Percentiles rank a stretch among this genome's conserved stretches.
Evolutionary conservation across 768 basidiomycete species (phyloP).

Genomic region (Tricholoma sp.): DNA sequence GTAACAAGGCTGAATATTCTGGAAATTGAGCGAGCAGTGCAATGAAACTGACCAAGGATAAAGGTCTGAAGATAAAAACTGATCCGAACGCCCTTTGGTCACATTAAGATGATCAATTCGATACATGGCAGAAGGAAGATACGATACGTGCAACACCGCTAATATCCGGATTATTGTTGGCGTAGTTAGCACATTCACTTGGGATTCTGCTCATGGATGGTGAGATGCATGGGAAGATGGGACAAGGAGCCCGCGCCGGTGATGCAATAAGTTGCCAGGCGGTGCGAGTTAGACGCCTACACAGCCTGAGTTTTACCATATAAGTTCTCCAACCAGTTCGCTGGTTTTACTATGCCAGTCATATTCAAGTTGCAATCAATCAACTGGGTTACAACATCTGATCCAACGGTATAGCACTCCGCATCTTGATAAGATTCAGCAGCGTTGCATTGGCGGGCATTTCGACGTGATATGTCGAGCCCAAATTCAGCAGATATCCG

Average conservation of each 20-base stretch:
- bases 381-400: constrained; percentile 26
- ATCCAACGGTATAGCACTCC: constrained; percentile 50
- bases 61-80: constrained; percentile 26
- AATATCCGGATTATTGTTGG: constrained; percentile 28
- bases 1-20: not conserved
- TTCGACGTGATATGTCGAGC: constrained; percentile 45
- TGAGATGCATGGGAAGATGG: not conserved
- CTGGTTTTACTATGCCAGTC: not conserved
- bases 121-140: not conserved
- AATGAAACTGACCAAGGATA: constrained; percentile 17
- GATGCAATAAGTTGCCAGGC: not conserved
- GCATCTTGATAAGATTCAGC: constrained; percentile 54
- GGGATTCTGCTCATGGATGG: constrained; percentile 8
- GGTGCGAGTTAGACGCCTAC: not conserved
- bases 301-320: not conserved
- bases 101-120: not conserved
- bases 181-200: constrained; percentile 12
- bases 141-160: constrained; percentile 23
- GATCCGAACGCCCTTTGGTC: constrained; percentile 27
- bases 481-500: constrained; percentile 71
- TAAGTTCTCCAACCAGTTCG: not conserved
- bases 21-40: not conserved
- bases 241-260: no score
- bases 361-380: not conserved
- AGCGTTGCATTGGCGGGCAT: constrained; percentile 57